Evolutionary conservation across 768 basidiomycete species (phyloP), one percentile per base, ranked within the genome.

Genomic region (Agrocybe chaxingu): DNA sequence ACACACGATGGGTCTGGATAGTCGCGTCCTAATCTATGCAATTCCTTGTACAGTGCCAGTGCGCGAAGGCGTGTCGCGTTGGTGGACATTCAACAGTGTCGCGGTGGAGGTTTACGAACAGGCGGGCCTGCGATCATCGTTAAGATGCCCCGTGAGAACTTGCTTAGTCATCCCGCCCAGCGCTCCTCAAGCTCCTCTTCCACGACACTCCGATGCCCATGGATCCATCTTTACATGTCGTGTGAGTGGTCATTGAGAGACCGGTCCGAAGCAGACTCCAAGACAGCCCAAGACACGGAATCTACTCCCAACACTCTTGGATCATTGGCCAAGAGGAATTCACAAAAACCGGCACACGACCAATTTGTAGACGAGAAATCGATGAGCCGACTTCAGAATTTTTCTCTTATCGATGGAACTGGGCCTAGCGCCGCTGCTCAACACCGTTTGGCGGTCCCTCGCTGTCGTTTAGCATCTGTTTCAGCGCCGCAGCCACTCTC

Each of bases 1-100:
- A 77, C 82, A 66, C 60, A 92, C 90, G 80, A 78, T 41, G 88
- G 82, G 62, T 93, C 90, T 33, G 87, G 87, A 56, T 92, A 91
- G 42, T 92, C 89, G 51, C 85, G 76, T 3, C 90, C 89, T 1
- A 93, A 78, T 49, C 87, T 75, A 56, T 86, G 83, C 7, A 93
- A 77, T 61, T 92, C 88, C 62, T 92, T 93, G 73, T 92, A 93
- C 30, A 92, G 69, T 0, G 82, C 76, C 6, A 91, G 68, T 1
- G 82, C 87, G 33, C 88, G 79, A 38, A 81, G 65, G 19, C 89
- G 80, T 39, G 79, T 76, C 13, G 73, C 65, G 51, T 69, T 75
- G 58, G 66, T 69, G 54, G 77, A 72, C 81, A 84, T 83, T 42
- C 44, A 38, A 46, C 51, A 37, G 42, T 39, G 38, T 37, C 47